Conservation (phyloP, 2,329 filamentous ascomycete genomes). For the Aspergillus ustus region DNA sequence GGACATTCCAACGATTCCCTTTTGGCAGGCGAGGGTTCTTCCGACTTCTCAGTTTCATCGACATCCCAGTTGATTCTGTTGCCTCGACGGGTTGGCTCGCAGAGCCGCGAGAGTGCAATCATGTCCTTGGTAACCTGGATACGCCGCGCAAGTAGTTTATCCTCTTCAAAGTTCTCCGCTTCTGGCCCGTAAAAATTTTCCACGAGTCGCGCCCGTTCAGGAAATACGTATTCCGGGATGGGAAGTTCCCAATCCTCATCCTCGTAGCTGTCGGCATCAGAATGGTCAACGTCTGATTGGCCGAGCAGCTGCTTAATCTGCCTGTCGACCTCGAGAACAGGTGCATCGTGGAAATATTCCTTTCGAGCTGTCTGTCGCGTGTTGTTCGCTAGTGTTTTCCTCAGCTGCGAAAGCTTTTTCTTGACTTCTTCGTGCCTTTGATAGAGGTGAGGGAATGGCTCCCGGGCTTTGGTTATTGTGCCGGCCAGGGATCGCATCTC, state of each 20-base stretch:
- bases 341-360: conserved; percentile 31
- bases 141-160: conserved; percentile 30
- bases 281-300: conserved; percentile 51
- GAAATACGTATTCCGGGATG: conserved; percentile 30
- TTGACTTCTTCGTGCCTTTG: conserved; percentile 27
- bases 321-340: conserved; percentile 30
- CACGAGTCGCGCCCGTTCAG: conserved; percentile 28
- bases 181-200: conserved; percentile 34
- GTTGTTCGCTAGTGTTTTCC: conserved; percentile 27
- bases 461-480: conserved; percentile 26
- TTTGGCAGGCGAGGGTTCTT: conserved; percentile 20
- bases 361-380: conserved; percentile 30
- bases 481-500: conserved; percentile 32
- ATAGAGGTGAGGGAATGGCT: conserved; percentile 28
- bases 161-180: conserved; percentile 29
- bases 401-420: conserved; percentile 27
- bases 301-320: conserved; percentile 33
- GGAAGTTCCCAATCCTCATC: conserved; percentile 72
- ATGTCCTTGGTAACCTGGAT: conserved; percentile 37
- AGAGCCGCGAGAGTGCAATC: conserved; percentile 30
- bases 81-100: conserved; percentile 29
- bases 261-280: conserved; percentile 72
- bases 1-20: conserved; percentile 21
- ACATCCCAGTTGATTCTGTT: conserved; percentile 30
- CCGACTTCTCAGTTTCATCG: conserved; percentile 19